Evolutionary conservation across 2,329 filamentous ascomycete genomes (phyloP).

Genomic region (Pseudogymnoascus sp.): DNA sequence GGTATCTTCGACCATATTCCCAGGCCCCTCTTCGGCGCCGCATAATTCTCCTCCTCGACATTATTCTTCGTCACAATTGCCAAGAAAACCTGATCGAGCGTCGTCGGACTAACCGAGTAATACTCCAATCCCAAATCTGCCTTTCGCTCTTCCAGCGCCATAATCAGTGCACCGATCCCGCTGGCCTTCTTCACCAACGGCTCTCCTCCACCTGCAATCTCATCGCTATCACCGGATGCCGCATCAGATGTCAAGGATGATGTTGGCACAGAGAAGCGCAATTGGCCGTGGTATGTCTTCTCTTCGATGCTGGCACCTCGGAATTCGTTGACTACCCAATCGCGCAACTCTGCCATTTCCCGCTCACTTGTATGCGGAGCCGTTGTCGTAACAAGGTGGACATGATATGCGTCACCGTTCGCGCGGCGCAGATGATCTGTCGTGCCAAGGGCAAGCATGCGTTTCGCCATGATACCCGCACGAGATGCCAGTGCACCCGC

Average conservation of each 20-base stretch:
- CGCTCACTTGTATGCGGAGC: slow-evolving; percentile 64
- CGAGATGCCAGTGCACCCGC: slow-evolving; percentile 79
- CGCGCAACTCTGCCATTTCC: slow-evolving; percentile 59
- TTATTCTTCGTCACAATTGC: slow-evolving; percentile 75
- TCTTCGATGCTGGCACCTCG: slow-evolving; percentile 60
- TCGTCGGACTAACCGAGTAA: slow-evolving; percentile 80
- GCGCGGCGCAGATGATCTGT: slow-evolving; percentile 63
- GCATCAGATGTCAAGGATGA: not conserved
- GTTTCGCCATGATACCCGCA: slow-evolving; percentile 75
- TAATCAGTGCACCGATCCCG: slow-evolving; percentile 59
- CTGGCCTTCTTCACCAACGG: slow-evolving; percentile 12
- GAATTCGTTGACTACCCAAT: slow-evolving; percentile 58
- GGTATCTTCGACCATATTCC: not conserved
- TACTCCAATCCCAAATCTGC: slow-evolving; percentile 66
- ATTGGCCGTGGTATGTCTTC: slow-evolving; percentile 74
- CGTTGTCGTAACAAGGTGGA: slow-evolving; percentile 69
- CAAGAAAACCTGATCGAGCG: slow-evolving; percentile 85
- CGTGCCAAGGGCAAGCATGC: slow-evolving; percentile 79
- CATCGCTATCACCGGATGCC: slow-evolving; percentile 19
- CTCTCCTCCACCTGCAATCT: slow-evolving; percentile 18
- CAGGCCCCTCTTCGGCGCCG: not conserved
- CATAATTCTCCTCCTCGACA: slow-evolving; percentile 64
- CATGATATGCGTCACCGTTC: slow-evolving; percentile 71
- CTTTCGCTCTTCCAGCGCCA: slow-evolving; percentile 64
- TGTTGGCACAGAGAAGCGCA: slow-evolving; percentile 72